Evolutionary conservation across 257 asterid species (phyloP), one percentile per base, ranked within the genome.

Genomic region (Leptodermis oblonga): DNA sequence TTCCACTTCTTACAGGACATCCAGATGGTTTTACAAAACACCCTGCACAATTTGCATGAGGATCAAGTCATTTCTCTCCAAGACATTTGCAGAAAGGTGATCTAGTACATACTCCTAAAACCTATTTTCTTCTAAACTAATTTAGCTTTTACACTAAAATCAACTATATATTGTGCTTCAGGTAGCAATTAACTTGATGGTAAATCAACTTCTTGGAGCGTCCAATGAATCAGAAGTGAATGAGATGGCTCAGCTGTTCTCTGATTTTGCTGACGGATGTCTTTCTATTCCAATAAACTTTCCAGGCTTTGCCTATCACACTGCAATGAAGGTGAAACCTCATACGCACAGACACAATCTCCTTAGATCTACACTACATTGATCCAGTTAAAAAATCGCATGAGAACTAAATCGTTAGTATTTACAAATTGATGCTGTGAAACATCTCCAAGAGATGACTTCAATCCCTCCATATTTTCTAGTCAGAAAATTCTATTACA

Each of bases 181-280:
- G 97, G 81, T 86, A 33, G 98, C 98, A 31, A 92, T 92, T 62
- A 85, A 87, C 67, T 78, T 92, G 90, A 92, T 89, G 98, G 98
- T 82, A 39, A 92, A 89, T 82, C 98, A 92, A 79, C 90, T 92
- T 36, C 87, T 89, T 36, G 98, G 98, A 67, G 83, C 84, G 75
- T 82, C 95, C 42, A 83, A 87, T 34, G 96, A 89, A 70, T 79
- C 89, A n/a, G 90, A 92, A 73, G 96, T 92, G 80, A 78, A 85
- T 41, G 95, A 83, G 74, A 87, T 92, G 76, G 82, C 98, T 62
- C 82, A 77, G 73, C 70, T 73, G 81, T 92, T 92, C 87, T 92
- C 98, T 10, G 86, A 86, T 79, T 92, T 92, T 64, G 98, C 80
- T 5, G 98, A 92, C 73, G 98, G 98, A 14, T 92, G 98, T 81